Conservation (phyloP, 495 filamentous ascomycete species). For the Penicillium atrosanguineum region DNA sequence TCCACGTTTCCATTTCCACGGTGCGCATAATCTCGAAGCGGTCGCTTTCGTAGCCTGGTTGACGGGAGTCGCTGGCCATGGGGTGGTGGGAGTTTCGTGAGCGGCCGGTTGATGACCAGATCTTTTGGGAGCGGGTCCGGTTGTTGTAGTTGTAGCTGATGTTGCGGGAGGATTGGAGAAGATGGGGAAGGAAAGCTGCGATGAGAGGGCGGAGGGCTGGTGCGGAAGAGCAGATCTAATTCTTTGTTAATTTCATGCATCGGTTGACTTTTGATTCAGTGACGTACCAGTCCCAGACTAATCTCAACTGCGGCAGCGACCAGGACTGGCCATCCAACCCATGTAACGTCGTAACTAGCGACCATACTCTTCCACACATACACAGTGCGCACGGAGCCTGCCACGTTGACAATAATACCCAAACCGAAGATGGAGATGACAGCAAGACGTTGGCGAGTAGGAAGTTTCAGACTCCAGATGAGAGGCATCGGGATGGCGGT, state of each 20-base stretch:
- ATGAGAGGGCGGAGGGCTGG: conserved; percentile 55
- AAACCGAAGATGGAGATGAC: conserved; percentile 58
- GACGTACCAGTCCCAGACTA: conserved; percentile 57
- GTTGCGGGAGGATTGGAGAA: conserved; percentile 31
- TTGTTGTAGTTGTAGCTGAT: conserved; percentile 19
- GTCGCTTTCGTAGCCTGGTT: conserved; percentile 19
- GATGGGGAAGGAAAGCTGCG: conserved; percentile 38
- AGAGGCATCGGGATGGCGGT: conserved; percentile 60
- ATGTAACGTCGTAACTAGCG: conserved; percentile 50
- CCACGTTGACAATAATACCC: conserved; percentile 57
- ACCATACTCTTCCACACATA: conserved; percentile 51
- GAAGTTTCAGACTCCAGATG: conserved; percentile 54
- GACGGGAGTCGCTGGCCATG: not conserved
- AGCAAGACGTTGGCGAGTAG: conserved; percentile 51
- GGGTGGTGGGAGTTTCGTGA: conserved; percentile 16
- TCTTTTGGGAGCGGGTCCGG: conserved; percentile 21
- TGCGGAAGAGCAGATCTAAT: conserved; percentile 54
- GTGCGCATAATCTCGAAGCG: conserved; percentile 27
- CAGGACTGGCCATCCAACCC: conserved; percentile 53
- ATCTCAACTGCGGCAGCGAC: conserved; percentile 55
- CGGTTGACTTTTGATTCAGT: not conserved
- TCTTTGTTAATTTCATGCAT: not conserved
- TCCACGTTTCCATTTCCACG: conserved; percentile 37
- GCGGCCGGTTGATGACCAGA: conserved; percentile 24
- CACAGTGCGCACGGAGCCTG: conserved; percentile 53